Evolutionary conservation across 2,329 filamentous ascomycete genomes (phyloP), one percentile per base, ranked within the genome.

Genomic region (Apiospora rasikravindrae): DNA sequence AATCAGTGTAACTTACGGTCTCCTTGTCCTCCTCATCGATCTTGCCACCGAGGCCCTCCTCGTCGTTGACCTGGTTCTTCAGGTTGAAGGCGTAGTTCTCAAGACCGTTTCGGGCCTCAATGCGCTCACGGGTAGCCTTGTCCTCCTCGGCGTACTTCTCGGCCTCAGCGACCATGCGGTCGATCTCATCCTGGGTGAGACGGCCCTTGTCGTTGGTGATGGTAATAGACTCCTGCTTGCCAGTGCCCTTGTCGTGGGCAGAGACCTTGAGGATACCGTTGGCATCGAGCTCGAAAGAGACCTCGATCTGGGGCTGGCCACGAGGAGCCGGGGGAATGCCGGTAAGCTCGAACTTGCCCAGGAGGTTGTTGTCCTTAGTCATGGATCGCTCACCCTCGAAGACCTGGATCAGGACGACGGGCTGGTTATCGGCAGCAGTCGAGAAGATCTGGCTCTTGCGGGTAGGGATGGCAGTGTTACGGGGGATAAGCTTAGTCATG

Each of bases 181-280:
- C 96, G 79, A 99, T 99, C 85, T 99, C 96, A 78, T 99, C 96
- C 81, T 93, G 93, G 79, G 93, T 95, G 70, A 99, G 92, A 84
- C 96, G 96, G 78, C 96, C 96, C 92, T 98, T 98, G 88, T 99
- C 96, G 88, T 99, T 98, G 87, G 93, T 98, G 83, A 99, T 99
- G 79, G 96, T 98, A 84, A 99, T 98, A 75, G 93, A 95, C 89
- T 99, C 95, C 75, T 90, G 91, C 90, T 98, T 98, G 85, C 96
- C 96, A 80, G 96, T 98, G 83, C 95, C 96, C 93, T 98, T 98
- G 86, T 99, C 96, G 81, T 93, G 92, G 77, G 96, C 96, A 76
- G 93, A 94, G 75, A 99, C 96, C 89, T 97, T 96, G 77, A 99
- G 91, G 80, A 99, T 98, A 88, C 96, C 96, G 86, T 99, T 98